Conservation (phyloP, 768 basidiomycete genomes). For the Lyophyllum atratum region DNA sequence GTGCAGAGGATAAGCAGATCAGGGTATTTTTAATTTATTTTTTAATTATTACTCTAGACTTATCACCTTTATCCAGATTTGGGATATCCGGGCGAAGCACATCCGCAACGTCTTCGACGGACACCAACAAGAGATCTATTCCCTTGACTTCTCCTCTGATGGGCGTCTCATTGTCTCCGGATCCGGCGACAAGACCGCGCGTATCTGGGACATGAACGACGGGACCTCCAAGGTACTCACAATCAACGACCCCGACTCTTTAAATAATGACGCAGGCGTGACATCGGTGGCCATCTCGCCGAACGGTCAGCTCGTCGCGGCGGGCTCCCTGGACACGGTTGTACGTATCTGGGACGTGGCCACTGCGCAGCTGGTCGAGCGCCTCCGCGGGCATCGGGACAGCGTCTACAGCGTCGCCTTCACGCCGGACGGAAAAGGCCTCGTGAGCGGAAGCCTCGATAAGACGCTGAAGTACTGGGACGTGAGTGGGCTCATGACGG, state of each 20-base stretch:
- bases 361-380: slow-evolving; percentile 68
- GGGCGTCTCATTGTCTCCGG: slow-evolving; percentile 88
- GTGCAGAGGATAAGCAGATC: slow-evolving; percentile 89
- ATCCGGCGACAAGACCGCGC: slow-evolving; percentile 66
- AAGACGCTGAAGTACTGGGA: slow-evolving; percentile 91
- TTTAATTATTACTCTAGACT: slow-evolving; percentile 19
- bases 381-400: slow-evolving; percentile 77
- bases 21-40: slow-evolving; percentile 51
- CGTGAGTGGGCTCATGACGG: slow-evolving; percentile 72
- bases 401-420: slow-evolving; percentile 91
- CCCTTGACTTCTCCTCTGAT: slow-evolving; percentile 88
- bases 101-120: slow-evolving; percentile 85
- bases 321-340: slow-evolving; percentile 73
- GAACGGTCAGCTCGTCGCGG: slow-evolving; percentile 65
- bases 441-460: slow-evolving; percentile 92
- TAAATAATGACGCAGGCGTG: slow-evolving; percentile 58
- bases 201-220: slow-evolving; percentile 48
- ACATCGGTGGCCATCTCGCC: slow-evolving; percentile 82
- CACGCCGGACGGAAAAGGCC: slow-evolving; percentile 86
- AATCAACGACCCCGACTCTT: slow-evolving; percentile 53
- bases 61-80: slow-evolving; percentile 56
- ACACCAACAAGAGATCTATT: slow-evolving; percentile 92
- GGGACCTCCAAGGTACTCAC: slow-evolving; percentile 44
- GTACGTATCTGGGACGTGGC: slow-evolving; percentile 81
- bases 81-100: slow-evolving; percentile 83